Evolutionary conservation across 2,329 filamentous ascomycete species (phyloP).

Genomic region (Waltergamsia citrina): DNA sequence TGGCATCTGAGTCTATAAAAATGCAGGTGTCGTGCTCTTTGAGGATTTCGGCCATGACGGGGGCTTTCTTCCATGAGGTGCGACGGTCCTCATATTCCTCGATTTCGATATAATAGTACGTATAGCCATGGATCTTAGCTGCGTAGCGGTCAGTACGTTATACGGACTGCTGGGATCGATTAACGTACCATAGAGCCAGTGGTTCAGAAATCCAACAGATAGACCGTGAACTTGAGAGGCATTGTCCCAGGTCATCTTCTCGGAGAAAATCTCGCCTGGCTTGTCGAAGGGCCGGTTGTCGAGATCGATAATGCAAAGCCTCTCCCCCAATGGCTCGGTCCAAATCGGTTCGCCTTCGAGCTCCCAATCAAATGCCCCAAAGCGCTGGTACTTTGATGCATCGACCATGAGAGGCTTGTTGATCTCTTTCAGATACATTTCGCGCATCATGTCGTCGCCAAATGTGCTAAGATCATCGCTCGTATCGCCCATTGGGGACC

Average conservation of each 20-base stretch:
- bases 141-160: conserved; percentile 10
- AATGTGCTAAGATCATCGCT: no score
- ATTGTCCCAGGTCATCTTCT: conserved; percentile 25
- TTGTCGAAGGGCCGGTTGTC: conserved; percentile 29
- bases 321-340: conserved; percentile 21
- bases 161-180: neutral
- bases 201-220: conserved; percentile 30
- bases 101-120: conserved; percentile 33
- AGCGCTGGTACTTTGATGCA: conserved; percentile 15
- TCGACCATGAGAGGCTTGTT: conserved; percentile 18
- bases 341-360: conserved; percentile 19
- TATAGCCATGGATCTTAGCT: conserved; percentile 36
- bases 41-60: conserved; percentile 30
- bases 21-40: conserved; percentile 31
- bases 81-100: conserved; percentile 28
- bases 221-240: conserved; percentile 20
- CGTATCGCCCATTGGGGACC: neutral
- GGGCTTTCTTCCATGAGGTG: conserved; percentile 35
- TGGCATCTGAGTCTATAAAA: conserved; percentile 34
- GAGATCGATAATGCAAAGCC: conserved; percentile 34
- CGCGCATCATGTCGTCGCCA: conserved; percentile 13
- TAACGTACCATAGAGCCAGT: conserved; percentile 32
- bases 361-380: conserved; percentile 20
- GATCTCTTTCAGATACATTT: conserved; percentile 21
- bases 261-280: conserved; percentile 23